These are phyloP conservation scores for Venustampulla echinocandica DNA, from an alignment of 495 filamentous ascomycete species.

Conservation along the genomic window DNA sequence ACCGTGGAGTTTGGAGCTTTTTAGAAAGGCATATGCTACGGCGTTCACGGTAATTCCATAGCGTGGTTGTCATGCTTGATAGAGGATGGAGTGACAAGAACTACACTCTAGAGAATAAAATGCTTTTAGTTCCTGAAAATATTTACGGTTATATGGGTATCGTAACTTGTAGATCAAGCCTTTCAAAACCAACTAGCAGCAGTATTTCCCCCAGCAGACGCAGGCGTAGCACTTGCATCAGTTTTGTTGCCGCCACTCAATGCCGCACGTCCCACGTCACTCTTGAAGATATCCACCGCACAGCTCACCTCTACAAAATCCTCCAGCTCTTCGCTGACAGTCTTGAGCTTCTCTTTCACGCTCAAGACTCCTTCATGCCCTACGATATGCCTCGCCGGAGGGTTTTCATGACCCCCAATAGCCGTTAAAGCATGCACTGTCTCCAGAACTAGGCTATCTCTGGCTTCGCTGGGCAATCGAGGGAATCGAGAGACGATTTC, in stretches of 20 bases:
- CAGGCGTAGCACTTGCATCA: constrained; percentile 1
- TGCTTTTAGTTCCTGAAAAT: no score
- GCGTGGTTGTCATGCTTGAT: no score
- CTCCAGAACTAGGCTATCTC: constrained; percentile 67
- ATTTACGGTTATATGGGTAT: no score
- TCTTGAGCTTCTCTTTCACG: constrained; percentile 95
- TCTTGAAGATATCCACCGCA: constrained; percentile 23
- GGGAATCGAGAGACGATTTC: constrained; percentile 66
- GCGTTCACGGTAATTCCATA: no score
- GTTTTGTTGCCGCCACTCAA: constrained; percentile 6
- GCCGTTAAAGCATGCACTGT: constrained; percentile 87
- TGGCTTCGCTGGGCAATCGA: constrained; percentile 52
- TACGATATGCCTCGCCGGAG: constrained; percentile 87
- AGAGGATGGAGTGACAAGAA: no score
- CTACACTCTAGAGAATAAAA: no score
- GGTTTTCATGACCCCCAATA: constrained; percentile 92
- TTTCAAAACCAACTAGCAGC: neutral
- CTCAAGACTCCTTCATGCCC: constrained; percentile 80
- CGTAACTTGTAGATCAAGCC: no score
- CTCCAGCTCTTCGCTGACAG: constrained; percentile 89
- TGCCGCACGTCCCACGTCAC: constrained; percentile 20
- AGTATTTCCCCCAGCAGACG: neutral
- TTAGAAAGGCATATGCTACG: no score
- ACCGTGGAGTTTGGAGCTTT: no score
- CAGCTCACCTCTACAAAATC: constrained; percentile 88